Conservation (phyloP, 768 basidiomycete species). For the Sarcomyxa edulis region DNA sequence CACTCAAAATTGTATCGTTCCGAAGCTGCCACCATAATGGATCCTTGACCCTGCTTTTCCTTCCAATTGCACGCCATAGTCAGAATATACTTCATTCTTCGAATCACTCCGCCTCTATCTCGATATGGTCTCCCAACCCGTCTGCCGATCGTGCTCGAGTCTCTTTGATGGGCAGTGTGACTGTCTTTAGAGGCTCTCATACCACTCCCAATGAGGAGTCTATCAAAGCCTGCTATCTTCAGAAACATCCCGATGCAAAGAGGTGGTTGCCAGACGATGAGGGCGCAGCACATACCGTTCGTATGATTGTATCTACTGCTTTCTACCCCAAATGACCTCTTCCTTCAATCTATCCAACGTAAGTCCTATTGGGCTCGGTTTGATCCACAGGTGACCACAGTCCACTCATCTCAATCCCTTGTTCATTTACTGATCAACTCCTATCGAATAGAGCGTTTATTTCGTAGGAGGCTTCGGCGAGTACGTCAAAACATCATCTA, state of each 20-base stretch:
- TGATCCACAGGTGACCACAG: constrained; percentile 33
- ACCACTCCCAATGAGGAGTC: constrained; percentile 23
- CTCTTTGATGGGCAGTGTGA: constrained; percentile 43
- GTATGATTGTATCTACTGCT: constrained; percentile 1
- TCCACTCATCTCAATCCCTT: background rate
- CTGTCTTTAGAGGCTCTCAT: constrained; percentile 29
- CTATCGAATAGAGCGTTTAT: constrained; percentile 35
- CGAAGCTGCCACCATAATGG: constrained; percentile 46
- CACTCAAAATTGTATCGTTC: no score
- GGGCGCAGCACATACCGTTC: constrained; percentile 35
- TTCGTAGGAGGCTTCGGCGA: constrained; percentile 52
- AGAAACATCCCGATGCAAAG: constrained; percentile 47
- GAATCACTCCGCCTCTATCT: constrained; percentile 37
- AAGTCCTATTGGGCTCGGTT: constrained; percentile 53
- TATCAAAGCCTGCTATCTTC: constrained; percentile 37
- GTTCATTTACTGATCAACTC: background rate
- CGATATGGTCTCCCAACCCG: constrained; percentile 32
- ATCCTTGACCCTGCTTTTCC: constrained; percentile 45
- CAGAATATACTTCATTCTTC: constrained; percentile 40
- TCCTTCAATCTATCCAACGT: no score
- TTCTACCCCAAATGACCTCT: constrained; percentile 1
- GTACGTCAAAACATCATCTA: constrained; percentile 23
- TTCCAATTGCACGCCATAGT: constrained; percentile 51
- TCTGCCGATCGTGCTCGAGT: constrained; percentile 42
- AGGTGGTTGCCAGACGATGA: constrained; percentile 46